A percentile compares a stretch with the other conserved stretches of the same genome.
These are phyloP conservation scores for Crepidotus variabilis DNA, from an alignment of 768 basidiomycete genomes.

Conservation along the genomic window DNA sequence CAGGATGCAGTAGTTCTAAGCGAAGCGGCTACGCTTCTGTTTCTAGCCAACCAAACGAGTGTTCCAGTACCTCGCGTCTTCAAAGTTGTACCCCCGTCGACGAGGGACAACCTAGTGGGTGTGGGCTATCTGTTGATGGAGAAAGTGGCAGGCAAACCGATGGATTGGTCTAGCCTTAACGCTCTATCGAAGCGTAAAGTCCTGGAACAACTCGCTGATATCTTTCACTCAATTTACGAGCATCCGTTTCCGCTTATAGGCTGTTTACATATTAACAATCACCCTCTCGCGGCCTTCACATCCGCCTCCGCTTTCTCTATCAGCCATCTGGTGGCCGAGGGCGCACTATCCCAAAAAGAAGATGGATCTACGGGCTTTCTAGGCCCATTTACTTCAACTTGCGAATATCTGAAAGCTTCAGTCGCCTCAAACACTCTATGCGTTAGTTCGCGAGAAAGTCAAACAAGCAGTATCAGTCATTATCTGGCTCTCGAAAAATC, in stretches of 20 bases:
- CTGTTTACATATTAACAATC: neutral
- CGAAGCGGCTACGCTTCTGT: constrained; percentile 4
- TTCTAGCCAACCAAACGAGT: neutral
- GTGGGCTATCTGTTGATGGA: constrained; percentile 9
- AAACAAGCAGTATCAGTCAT: neutral
- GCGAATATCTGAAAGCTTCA: neutral
- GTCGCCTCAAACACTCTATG: neutral
- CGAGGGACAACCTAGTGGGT: constrained; percentile 1
- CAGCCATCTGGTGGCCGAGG: constrained; percentile 1
- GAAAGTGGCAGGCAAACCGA: constrained; percentile 1
- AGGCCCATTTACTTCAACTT: constrained; percentile 2
- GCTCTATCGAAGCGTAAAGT: neutral
- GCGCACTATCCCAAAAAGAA: neutral
- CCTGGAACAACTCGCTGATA: constrained; percentile 2
- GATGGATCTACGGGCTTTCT: neutral
- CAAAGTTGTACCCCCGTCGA: neutral
- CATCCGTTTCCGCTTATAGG: constrained; percentile 5
- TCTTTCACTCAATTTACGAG: neutral
- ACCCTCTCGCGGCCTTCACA: neutral
- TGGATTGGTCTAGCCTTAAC: neutral
- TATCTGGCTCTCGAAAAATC: neutral
- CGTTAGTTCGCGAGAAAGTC: constrained; percentile 1
- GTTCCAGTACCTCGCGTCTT: constrained; percentile 3
- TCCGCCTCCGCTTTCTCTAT: neutral
- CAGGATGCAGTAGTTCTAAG: constrained; percentile 1